Evolutionary conservation across 768 basidiomycete species (phyloP), one percentile per base, ranked within the genome.

Genomic region (Megacollybia marginata): DNA sequence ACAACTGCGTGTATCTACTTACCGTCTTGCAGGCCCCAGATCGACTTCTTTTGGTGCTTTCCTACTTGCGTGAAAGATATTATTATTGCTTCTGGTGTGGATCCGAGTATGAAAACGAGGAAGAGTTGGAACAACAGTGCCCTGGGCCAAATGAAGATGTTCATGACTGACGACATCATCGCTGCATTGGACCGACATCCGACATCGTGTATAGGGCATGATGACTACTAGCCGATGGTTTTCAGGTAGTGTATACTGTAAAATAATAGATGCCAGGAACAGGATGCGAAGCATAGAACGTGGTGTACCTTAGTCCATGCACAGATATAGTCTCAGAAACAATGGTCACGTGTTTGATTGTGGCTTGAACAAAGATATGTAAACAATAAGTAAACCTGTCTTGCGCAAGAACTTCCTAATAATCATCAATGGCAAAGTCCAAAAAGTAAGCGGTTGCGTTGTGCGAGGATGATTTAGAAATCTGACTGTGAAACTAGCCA

Each of bases 41-140:
- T 65, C 76, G 88, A 32, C 72, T 92, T 33, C 65, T 72, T 35
- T 67, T 84, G 43, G 79, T 90, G 15, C 69, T 92, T 20, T 67
- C 77, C 5, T 90, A 93, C 63, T 75, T 93, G 45, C 84, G 91
- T 20, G 71, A 78, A 35, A 74, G 70, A 52, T 79, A 91, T 62
- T 61, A 71, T 5, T 92, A 92, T 61, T 92, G 91, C 61, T 92
- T 91, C 64, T 92, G 89, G 87, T 93, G 91, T 61, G 91, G 91
- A 11, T 76, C 84, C 11, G 75, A 81, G 56, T 93, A 92, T 59
- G 73, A 76, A 5, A 70, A 73, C 54, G 62, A 66, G 6, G 75
- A 76, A 13, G 85, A 88, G 46, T 68, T 93, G 70, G 66, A 66
- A 35, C 63, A 58, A 34, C 71, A 80, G 49, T 93, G 91, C 63